A percentile compares a stretch with the other conserved stretches of the same genome.
Evolutionary conservation across 1,139 yeast genomes (phyloP).

Genomic region (Meyerozyma carpophila): DNA sequence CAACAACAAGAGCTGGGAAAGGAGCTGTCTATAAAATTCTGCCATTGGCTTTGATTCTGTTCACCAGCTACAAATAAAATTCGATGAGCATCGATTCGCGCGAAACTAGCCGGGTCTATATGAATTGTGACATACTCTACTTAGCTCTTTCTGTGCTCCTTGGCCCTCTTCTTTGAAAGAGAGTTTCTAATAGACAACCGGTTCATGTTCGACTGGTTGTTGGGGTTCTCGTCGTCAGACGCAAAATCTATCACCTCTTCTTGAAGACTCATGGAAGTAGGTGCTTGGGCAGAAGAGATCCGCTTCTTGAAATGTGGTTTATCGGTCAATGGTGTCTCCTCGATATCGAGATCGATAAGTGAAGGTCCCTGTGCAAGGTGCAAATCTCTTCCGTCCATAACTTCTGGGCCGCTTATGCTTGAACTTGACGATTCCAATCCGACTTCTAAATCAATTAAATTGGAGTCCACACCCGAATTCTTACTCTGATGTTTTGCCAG

Average conservation of each 20-base stretch:
- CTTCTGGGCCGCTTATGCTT: neutral
- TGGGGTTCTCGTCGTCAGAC: slow-evolving; percentile 43
- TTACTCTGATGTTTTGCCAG: neutral
- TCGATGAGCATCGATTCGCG: neutral
- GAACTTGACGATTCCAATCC: slow-evolving; percentile 31
- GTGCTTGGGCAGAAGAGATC: slow-evolving; percentile 25
- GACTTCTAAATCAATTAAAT: slow-evolving; percentile 37
- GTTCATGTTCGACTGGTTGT: slow-evolving; percentile 34
- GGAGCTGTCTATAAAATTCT: neutral
- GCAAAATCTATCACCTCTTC: slow-evolving; percentile 47
- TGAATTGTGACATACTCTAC: neutral
- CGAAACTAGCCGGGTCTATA: neutral
- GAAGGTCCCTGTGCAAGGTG: slow-evolving; percentile 19
- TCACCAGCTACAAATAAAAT: neutral
- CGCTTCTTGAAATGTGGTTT: slow-evolving; percentile 28
- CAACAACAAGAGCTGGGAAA: neutral
- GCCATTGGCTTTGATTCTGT: neutral
- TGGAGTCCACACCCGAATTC: slow-evolving; percentile 4
- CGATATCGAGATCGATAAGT: slow-evolving; percentile 28
- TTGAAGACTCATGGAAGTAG: slow-evolving; percentile 29
- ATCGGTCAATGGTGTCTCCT: slow-evolving; percentile 10
- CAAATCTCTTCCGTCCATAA: neutral
- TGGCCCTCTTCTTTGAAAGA: slow-evolving; percentile 29
- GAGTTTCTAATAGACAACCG: slow-evolving; percentile 39
- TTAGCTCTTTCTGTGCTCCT: slow-evolving; percentile 16